Evolutionary conservation across 169 alveolate genomes (phyloP).

Genomic region (Plasmodium ovale): DNA sequence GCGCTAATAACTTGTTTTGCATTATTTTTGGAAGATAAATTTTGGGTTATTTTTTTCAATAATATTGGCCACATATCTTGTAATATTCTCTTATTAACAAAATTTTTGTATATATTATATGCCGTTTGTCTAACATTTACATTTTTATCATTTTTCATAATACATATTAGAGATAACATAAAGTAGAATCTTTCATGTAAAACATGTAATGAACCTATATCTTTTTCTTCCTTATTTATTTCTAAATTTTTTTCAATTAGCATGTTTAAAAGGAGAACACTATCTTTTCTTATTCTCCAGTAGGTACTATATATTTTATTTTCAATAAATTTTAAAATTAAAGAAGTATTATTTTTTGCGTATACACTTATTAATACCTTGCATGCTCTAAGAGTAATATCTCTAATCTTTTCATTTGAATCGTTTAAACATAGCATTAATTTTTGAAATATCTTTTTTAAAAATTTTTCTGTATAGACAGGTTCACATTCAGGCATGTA

Average conservation of each 20-base stretch:
- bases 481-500: slow-evolving; percentile 76
- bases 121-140: slow-evolving; percentile 73
- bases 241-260: slow-evolving; percentile 74
- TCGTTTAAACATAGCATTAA: slow-evolving; percentile 66
- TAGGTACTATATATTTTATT: slow-evolving; percentile 66
- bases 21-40: slow-evolving; percentile 68
- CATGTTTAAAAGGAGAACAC: slow-evolving; percentile 52
- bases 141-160: slow-evolving; percentile 74
- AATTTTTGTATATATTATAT: slow-evolving; percentile 51
- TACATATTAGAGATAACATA: slow-evolving; percentile 69
- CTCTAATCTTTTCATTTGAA: slow-evolving; percentile 59
- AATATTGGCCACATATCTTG: slow-evolving; percentile 75
- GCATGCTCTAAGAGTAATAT: slow-evolving; percentile 65
- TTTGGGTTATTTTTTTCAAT: slow-evolving; percentile 70
- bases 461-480: slow-evolving; percentile 58
- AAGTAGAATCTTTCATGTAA: slow-evolving; percentile 75
- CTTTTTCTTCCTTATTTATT: slow-evolving; percentile 64
- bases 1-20: slow-evolving; percentile 67
- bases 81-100: slow-evolving; percentile 57
- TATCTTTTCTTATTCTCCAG: slow-evolving; percentile 64
- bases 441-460: slow-evolving; percentile 69
- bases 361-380: slow-evolving; percentile 52
- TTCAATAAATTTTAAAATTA: slow-evolving; percentile 71
- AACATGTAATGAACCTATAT: slow-evolving; percentile 23
- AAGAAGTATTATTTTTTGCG: slow-evolving; percentile 57